Conservation (phyloP, 2,329 filamentous ascomycete species). For the Lachnellula suecica region DNA sequence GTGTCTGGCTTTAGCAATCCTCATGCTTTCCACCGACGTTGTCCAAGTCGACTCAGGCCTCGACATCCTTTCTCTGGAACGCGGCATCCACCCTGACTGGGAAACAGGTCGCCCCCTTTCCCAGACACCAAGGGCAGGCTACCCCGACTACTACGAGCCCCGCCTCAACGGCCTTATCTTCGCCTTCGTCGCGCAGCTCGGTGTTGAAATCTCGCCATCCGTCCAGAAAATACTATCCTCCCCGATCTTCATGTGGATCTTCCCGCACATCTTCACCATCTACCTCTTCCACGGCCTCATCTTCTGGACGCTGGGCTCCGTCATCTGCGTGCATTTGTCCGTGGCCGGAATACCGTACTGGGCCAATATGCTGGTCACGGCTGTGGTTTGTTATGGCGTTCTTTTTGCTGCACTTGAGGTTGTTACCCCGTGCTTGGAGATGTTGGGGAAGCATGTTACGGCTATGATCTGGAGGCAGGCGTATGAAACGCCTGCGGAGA, state of each 20-base stretch:
- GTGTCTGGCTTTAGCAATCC: conserved; percentile 28
- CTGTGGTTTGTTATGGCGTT: conserved; percentile 20
- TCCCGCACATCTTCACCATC: conserved; percentile 49
- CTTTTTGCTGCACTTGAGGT: conserved; percentile 18
- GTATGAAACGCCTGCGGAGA: conserved; percentile 7
- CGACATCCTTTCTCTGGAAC: conserved; percentile 34
- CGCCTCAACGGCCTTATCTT: conserved; percentile 44
- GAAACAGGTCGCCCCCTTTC: conserved; percentile 36
- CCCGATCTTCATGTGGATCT: conserved; percentile 39
- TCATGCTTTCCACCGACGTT: conserved; percentile 21
- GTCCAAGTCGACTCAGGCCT: conserved; percentile 13
- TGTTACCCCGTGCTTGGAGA: conserved; percentile 24
- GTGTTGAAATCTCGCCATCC: conserved; percentile 36
- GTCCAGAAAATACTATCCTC: conserved; percentile 42
- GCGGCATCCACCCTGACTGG: conserved; percentile 42
- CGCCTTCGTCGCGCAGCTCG: conserved; percentile 33
- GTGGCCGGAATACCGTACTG: conserved; percentile 26
- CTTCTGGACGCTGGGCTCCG: conserved; percentile 32
- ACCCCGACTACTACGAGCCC: conserved; percentile 43
- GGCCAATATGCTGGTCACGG: conserved; percentile 23
- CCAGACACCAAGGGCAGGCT: conserved; percentile 35
- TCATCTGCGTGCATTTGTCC: conserved; percentile 20
- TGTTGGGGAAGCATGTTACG: conserved; percentile 18
- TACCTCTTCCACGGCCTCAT: conserved; percentile 45
- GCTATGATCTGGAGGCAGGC: conserved; percentile 15